Conservation (phyloP, 352 stramenopile species). For the Pilasporangium apinafurcum region DNA sequence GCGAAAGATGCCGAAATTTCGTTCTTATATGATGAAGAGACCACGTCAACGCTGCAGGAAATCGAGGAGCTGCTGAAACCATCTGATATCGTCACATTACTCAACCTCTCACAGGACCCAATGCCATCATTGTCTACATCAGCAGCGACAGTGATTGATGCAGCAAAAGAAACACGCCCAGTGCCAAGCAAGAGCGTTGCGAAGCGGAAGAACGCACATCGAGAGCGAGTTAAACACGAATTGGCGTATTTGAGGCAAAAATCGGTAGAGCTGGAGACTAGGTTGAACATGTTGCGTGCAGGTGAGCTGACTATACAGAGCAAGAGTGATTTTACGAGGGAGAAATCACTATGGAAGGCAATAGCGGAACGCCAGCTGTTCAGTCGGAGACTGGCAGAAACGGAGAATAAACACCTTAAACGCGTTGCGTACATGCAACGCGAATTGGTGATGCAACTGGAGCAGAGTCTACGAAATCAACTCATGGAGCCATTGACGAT, state of each 20-base stretch:
- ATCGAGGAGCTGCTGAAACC: too few species aligned
- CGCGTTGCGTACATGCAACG: constrained; percentile 37
- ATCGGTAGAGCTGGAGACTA: constrained; percentile 1
- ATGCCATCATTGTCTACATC: too few species aligned
- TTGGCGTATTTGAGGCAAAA: constrained; percentile 1
- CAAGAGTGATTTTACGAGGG: constrained; percentile 9
- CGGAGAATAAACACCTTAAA: constrained; percentile 36
- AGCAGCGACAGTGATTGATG: too few species aligned
- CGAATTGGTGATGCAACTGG: constrained; percentile 33
- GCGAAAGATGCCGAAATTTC: too few species aligned
- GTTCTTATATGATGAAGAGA: too few species aligned
- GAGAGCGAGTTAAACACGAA: constrained; percentile 7
- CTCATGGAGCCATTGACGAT: constrained; percentile 33
- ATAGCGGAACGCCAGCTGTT: constrained; percentile 40
- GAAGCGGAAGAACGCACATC: constrained; percentile 1
- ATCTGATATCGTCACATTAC: too few species aligned
- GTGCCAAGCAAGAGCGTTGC: not conserved
- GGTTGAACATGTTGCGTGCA: not conserved
- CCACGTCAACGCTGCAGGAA: too few species aligned
- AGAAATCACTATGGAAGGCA: constrained; percentile 38
- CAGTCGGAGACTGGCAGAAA: constrained; percentile 19
- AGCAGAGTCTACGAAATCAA: constrained; percentile 43
- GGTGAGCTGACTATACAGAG: constrained; percentile 4
- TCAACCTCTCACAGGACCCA: too few species aligned
- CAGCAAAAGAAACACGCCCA: not conserved